A percentile compares a stretch with the other conserved stretches of the same genome.
phyloP scores from a whole-genome alignment of 2,329 filamentous ascomycete genomes.

The Lasiodiplodia sp. region DNA sequence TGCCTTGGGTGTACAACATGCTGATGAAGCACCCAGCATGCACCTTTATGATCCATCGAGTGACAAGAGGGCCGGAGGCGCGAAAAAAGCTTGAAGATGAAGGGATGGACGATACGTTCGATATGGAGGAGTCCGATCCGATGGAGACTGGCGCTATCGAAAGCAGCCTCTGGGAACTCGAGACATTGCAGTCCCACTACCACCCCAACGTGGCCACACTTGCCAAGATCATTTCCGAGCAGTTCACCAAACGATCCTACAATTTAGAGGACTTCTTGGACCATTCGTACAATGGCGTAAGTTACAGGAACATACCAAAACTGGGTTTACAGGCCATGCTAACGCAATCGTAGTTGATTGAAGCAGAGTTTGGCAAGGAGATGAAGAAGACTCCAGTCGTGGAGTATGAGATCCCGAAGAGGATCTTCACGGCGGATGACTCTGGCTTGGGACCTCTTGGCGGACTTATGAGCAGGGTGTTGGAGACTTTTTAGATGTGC shows the following conservation, averaged over 20 bases:
- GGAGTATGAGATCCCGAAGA: conserved; percentile 93
- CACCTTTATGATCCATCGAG: conserved; percentile 95
- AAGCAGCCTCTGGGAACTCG: conserved; percentile 93
- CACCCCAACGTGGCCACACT: conserved; percentile 96
- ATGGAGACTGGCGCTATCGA: conserved; percentile 88
- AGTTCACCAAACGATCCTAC: conserved; percentile 95
- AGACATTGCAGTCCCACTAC: conserved; percentile 89
- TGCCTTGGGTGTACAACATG: conserved; percentile 96
- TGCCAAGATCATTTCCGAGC: conserved; percentile 90
- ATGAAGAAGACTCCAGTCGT: conserved; percentile 87
- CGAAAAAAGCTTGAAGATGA: conserved; percentile 67
- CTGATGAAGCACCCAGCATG: conserved; percentile 88
- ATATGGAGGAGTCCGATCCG: conserved; percentile 77
- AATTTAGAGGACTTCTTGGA: conserved; percentile 98
- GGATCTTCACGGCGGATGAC: conserved; percentile 66
- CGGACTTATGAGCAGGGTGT: conserved; percentile 42
- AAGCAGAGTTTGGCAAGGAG: conserved; percentile 82
- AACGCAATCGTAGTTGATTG: conserved; percentile 68
- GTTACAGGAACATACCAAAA: conserved; percentile 42
- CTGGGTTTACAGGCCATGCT: neutral
- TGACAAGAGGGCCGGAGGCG: conserved; percentile 64
- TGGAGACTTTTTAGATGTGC: conserved; percentile 37
- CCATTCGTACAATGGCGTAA: conserved; percentile 84
- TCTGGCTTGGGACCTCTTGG: conserved; percentile 41
- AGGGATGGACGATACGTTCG: conserved; percentile 78